Evolutionary conservation across 768 basidiomycete species (phyloP).

Genomic region (Russula dissimulans): DNA sequence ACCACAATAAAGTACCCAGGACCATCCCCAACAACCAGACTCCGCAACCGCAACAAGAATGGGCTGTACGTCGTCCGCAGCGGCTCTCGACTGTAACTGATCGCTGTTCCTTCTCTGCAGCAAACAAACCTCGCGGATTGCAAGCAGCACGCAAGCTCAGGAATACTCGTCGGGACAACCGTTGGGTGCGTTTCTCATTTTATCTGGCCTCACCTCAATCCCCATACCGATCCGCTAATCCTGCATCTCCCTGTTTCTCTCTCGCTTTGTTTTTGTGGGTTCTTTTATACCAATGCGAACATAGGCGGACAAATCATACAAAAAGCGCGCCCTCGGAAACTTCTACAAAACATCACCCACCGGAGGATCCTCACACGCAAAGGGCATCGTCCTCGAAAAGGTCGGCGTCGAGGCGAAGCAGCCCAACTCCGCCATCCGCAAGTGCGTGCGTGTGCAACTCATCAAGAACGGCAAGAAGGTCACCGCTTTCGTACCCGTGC

Average conservation of each 20-base stretch:
- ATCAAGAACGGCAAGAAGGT: constrained; percentile 99
- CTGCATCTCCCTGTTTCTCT: background rate
- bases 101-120: constrained; percentile 30
- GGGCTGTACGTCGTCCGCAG: constrained; percentile 59
- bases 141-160: constrained; percentile 99
- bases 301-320: constrained; percentile 96
- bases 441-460: constrained; percentile 99
- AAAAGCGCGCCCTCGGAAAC: constrained; percentile 99
- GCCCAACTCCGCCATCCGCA: constrained; percentile 99
- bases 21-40: constrained; percentile 26
- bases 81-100: background rate
- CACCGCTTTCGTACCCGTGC: constrained; percentile 96
- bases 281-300: background rate
- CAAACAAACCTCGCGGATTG: constrained; percentile 98
- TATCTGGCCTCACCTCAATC: background rate
- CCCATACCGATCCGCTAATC: background rate
- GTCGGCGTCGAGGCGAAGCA: constrained; percentile 99
- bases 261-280: background rate
- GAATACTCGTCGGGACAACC: constrained; percentile 86
- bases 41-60: constrained; percentile 52
- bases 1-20: too few relatives aligned
- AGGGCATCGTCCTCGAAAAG: constrained; percentile 99
- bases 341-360: constrained; percentile 99
- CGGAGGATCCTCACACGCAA: constrained; percentile 98
- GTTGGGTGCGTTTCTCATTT: constrained; percentile 61